Evolutionary conservation across 2,329 filamentous ascomycete species (phyloP).

Genomic region (Zymoseptoria brevis): DNA sequence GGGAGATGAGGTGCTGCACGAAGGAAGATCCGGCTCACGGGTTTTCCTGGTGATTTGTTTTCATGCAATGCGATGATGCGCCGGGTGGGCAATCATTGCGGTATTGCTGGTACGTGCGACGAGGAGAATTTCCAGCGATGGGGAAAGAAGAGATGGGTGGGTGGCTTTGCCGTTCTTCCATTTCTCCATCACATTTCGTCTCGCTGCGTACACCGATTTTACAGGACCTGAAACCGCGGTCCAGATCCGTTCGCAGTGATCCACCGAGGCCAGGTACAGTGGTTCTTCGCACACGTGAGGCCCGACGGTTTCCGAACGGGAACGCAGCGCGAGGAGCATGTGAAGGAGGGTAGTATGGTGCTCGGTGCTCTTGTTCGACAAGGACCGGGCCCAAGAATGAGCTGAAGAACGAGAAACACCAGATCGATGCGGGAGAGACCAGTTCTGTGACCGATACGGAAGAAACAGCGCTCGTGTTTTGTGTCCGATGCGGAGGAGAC

Average conservation of each 20-base stretch:
- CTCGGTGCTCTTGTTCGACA: not conserved
- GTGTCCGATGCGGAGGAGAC: not conserved
- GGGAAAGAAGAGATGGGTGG: not conserved
- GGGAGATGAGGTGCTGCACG: not conserved
- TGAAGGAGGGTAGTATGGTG: not conserved
- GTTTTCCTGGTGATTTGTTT: not conserved
- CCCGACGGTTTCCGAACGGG: not conserved
- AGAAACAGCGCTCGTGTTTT: not conserved
- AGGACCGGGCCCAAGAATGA: not conserved
- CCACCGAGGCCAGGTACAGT: not conserved
- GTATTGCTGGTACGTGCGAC: not conserved
- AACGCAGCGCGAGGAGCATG: not conserved
- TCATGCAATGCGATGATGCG: not conserved
- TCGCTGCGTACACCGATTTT: not conserved
- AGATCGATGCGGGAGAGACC: not conserved
- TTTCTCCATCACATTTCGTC: not conserved
- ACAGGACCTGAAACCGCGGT: not conserved
- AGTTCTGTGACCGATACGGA: not conserved
- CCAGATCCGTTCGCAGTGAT: not conserved
- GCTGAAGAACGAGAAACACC: not conserved
- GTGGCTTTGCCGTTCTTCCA: not conserved
- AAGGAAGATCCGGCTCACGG: not conserved
- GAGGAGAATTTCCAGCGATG: not conserved
- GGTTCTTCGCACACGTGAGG: not conserved
- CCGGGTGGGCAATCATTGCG: not conserved